A percentile compares a stretch with the other conserved stretches of the same genome.
These are phyloP conservation scores for Geranomyces michiganensis DNA, from an alignment of 192 early-diverging fungal species.

Conservation along the genomic window DNA sequence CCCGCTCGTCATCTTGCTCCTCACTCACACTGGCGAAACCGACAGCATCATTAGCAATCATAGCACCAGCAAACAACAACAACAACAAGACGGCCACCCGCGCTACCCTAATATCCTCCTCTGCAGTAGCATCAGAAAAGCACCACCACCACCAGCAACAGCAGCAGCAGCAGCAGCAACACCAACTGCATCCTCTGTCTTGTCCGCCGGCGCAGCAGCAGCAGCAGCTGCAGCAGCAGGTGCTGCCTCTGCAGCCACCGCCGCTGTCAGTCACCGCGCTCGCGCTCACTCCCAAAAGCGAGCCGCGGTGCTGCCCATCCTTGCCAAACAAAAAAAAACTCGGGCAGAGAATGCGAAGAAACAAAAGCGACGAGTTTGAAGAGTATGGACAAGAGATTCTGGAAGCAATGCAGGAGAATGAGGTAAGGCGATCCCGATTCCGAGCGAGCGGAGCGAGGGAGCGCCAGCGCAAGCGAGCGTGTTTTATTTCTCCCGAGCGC, in stretches of 20 bases:
- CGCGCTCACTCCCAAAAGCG: conserved; percentile 2
- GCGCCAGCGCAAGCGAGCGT: not conserved
- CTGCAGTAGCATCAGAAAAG: no score
- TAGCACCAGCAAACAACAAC: no score
- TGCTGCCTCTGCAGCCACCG: not conserved
- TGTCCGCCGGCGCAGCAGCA: not conserved
- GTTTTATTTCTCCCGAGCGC: no score
- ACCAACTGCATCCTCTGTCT: conserved; percentile 1
- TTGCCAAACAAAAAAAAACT: not conserved
- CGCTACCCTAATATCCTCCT: no score
- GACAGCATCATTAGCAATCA: no score
- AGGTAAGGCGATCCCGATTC: no score
- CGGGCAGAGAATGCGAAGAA: not conserved
- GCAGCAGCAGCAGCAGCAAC: not conserved
- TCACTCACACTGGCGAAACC: no score
- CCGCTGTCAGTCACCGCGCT: not conserved
- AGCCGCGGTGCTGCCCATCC: not conserved
- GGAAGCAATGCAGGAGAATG: conserved; percentile 24
- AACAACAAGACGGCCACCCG: no score
- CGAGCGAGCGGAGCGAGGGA: not conserved
- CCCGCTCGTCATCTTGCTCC: no score
- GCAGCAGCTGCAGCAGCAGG: not conserved
- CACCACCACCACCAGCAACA: not conserved
- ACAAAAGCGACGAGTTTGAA: conserved; percentile 17
- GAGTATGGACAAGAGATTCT: conserved; percentile 45